Conservation (phyloP, 2,329 filamentous ascomycete genomes). For the Botrytis fabae region DNA sequence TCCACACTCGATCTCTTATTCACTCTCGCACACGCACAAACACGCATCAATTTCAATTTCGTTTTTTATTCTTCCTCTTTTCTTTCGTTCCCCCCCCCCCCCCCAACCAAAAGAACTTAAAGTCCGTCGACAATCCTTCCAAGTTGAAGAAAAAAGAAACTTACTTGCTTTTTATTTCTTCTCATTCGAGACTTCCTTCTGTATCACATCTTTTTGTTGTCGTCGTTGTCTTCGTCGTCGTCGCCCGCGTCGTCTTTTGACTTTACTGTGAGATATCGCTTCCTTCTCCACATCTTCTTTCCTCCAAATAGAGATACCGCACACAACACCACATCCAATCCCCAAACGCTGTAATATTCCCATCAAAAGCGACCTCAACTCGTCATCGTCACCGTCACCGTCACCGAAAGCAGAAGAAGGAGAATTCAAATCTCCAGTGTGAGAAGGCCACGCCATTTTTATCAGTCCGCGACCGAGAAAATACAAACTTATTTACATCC, state of each 20-base stretch:
- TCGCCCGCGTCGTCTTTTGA: background rate
- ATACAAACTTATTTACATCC: background rate
- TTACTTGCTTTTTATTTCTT: background rate
- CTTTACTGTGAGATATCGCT: background rate
- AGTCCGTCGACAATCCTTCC: background rate
- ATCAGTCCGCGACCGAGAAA: slow-evolving; percentile 10
- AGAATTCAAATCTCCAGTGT: background rate
- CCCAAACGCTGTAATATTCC: slow-evolving; percentile 11
- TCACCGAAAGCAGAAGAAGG: background rate
- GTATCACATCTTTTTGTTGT: background rate
- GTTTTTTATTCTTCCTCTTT: background rate
- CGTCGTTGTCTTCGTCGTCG: background rate
- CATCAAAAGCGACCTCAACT: background rate
- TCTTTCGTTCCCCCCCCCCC: background rate
- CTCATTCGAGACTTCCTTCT: slow-evolving; percentile 6
- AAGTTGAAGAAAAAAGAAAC: background rate
- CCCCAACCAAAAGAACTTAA: background rate
- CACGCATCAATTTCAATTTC: slow-evolving; percentile 13
- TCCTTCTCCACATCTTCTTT: background rate
- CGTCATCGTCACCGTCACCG: background rate
- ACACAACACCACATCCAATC: background rate
- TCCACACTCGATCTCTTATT: background rate
- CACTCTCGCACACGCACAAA: slow-evolving; percentile 2
- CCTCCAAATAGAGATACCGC: slow-evolving; percentile 1
- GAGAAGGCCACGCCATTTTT: slow-evolving; percentile 5